Base-by-base conservation (phyloP, 768 basidiomycete species). In the Suillus luteus region DNA sequence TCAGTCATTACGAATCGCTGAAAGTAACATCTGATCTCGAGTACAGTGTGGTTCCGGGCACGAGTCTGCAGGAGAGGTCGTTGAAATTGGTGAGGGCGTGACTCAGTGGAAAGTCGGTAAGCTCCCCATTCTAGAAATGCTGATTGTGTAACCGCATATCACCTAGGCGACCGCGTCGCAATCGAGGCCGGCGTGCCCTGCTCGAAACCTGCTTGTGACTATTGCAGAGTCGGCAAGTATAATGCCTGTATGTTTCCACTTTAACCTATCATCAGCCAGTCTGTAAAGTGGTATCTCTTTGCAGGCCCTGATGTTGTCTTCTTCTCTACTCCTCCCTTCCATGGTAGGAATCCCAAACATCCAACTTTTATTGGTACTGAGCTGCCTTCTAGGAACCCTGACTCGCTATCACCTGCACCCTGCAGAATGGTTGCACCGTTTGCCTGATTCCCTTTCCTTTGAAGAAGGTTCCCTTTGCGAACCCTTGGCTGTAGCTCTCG, bases 121-220 rank as follows among this genome's bases (percentile, higher is more conserved):
- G 73, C 41, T 22, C 3, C 5, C 22, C 31, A 24, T 22, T 31
- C 24, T 55, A 5, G 4, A 19, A 14, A 10, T 33, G 31, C 19
- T 17, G 43, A n/a, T 57, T 60, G 17, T 59, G 19, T 52, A 43
- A 52, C 65, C 22, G 67, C 59, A 5, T 52, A 37, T 31, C 38
- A 64, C 19, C 55, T 58, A 84, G 86, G 87, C 59, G 88, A 89
- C 71, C 82, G 86, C 46, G 87, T 89, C 40, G 88, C 87, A 1
- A 86, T 89, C 64, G 88, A 89, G 71, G 86, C 85, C 6, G 86
- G 86, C n/a, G 82, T 89, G 1, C 88, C 87, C 11, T 89, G 87
- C 69, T 87, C 85, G 37, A 82, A 84, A 64, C 81, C 86, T 24
- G 74, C 83, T 40, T 89, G 88, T 68, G 82, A 85, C 61, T 80